Conservation (phyloP, 2,329 filamentous ascomycete genomes). For the Aspergillus proliferans region DNA sequence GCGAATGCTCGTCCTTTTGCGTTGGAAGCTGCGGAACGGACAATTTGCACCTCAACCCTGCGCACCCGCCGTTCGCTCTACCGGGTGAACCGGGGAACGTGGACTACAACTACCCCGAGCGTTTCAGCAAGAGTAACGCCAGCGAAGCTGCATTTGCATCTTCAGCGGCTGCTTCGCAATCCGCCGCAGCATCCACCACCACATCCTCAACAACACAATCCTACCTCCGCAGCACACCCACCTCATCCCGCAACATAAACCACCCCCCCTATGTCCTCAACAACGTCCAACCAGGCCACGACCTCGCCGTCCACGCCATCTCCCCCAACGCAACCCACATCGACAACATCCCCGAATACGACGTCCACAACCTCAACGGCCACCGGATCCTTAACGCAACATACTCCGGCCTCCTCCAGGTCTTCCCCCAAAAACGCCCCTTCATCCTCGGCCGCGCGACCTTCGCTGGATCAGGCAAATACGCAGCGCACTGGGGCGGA, state of each 20-base stretch:
- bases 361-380: conserved; percentile 75
- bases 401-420: conserved; percentile 60
- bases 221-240: conserved; percentile 56
- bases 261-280: conserved; percentile 72
- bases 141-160: conserved; percentile 60
- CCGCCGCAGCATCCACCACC: conserved; percentile 34
- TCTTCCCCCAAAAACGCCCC: conserved; percentile 64
- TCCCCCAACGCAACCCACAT: conserved; percentile 71
- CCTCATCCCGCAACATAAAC: conserved; percentile 59
- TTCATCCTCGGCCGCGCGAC: conserved; percentile 81
- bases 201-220: conserved; percentile 31
- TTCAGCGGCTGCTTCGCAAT: conserved; percentile 49
- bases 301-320: conserved; percentile 66
- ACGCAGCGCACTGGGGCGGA: conserved; percentile 76
- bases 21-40: conserved; percentile 64
- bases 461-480: conserved; percentile 69
- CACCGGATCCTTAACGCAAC: conserved; percentile 72
- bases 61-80: conserved; percentile 59
- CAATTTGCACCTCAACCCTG: conserved; percentile 61
- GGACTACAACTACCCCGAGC: conserved; percentile 60
- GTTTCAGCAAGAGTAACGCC: conserved; percentile 61
- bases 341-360: conserved; percentile 69
- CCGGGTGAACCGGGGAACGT: conserved; percentile 59
- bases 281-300: conserved; percentile 57
- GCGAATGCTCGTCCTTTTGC: conserved; percentile 59